Evolutionary conservation across 177 flowering plant genomes (phyloP).

Genomic region (Telopea speciosissima): DNA sequence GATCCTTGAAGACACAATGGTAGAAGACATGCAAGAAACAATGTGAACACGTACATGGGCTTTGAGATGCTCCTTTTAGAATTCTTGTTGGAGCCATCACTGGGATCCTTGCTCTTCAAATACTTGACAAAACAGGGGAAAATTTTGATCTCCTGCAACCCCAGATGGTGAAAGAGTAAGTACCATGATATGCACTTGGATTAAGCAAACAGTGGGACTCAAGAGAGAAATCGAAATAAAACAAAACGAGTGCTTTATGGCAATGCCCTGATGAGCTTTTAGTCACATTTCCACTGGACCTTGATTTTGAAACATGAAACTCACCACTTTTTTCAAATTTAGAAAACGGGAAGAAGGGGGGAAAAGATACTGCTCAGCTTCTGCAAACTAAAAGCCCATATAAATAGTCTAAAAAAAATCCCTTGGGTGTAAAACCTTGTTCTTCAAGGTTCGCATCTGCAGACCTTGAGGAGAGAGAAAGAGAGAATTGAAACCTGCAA

Average conservation of each 20-base stretch:
- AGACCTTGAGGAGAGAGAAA: no score
- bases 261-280: neutral
- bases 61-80: constrained; percentile 82
- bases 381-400: no score
- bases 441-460: no score
- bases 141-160: constrained; percentile 66
- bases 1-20: neutral
- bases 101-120: constrained; percentile 85
- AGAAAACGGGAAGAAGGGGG: no score
- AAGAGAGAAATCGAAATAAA: neutral
- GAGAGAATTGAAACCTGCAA: no score
- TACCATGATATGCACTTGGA: neutral
- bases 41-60: constrained; percentile 44
- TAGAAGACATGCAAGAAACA: no score
- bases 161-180: neutral
- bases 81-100: constrained; percentile 84
- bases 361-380: no score
- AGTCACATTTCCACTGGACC: no score
- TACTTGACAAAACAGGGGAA: constrained; percentile 60
- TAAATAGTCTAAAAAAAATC: no score
- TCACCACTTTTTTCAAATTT: no score
- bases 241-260: neutral
- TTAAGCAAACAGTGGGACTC: neutral
- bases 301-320: no score
- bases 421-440: no score